Evolutionary conservation across 2,329 filamentous ascomycete species (phyloP).

Genomic region (Neoascochyta sp.): DNA sequence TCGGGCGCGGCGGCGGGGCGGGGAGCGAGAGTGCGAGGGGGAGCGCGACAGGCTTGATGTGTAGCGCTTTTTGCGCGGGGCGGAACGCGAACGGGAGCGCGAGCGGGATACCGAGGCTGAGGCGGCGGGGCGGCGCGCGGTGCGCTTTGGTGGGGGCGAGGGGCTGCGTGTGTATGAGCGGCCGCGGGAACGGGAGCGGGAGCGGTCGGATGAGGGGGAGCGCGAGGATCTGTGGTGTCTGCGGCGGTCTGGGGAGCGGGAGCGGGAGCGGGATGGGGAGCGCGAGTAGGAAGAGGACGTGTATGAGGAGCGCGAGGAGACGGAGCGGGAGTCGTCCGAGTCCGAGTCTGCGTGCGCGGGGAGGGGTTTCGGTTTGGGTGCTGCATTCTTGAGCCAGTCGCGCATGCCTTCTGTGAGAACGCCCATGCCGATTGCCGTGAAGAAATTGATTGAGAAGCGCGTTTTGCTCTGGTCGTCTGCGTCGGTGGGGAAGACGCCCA

Average conservation of each 20-base stretch:
- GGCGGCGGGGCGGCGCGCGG: constrained; percentile 16
- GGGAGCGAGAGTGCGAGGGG: constrained; percentile 14
- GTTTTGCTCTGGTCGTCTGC: constrained; percentile 77
- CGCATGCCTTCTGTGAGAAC: constrained; percentile 92
- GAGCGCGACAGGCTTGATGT: constrained; percentile 32
- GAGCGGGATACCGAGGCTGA: constrained; percentile 20
- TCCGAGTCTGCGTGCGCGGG: constrained; percentile 36
- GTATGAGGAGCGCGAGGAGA: constrained; percentile 35
- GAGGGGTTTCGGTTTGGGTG: constrained; percentile 74
- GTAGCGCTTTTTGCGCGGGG: constrained; percentile 21
- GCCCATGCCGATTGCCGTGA: constrained; percentile 96
- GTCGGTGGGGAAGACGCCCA: constrained; percentile 85
- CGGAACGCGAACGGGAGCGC: constrained; percentile 19
- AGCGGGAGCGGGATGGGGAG: constrained; percentile 13
- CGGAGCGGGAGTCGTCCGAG: constrained; percentile 31
- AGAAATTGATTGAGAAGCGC: constrained; percentile 98
- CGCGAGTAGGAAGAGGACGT: constrained; percentile 26
- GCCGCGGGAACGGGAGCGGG: constrained; percentile 20
- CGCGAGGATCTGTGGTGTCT: constrained; percentile 14
- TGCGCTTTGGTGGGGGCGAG: constrained; percentile 23
- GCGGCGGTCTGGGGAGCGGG: constrained; percentile 14
- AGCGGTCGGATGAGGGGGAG: constrained; percentile 10
- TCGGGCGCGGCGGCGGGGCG: constrained; percentile 22
- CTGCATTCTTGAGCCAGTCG: constrained; percentile 73
- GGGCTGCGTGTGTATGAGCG: constrained; percentile 30